Percentiles rank a stretch among this genome's conserved stretches.
Evolutionary conservation across 2,329 filamentous ascomycete genomes (phyloP).

Genomic region (Chalaropsis thielavioides): DNA sequence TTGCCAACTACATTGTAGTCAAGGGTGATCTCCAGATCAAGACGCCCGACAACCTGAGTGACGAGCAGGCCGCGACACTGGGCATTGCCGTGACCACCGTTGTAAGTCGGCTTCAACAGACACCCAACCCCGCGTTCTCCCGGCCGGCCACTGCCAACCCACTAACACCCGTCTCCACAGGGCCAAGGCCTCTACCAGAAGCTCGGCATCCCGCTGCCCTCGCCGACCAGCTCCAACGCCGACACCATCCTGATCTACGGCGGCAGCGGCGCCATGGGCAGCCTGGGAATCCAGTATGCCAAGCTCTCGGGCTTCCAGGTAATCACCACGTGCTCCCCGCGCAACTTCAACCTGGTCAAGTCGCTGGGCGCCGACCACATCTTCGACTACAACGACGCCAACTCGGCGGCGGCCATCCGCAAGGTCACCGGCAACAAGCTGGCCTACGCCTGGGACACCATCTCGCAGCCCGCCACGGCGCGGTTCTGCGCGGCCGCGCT

Average conservation of each 20-base stretch:
- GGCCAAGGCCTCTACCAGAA: constrained; percentile 36
- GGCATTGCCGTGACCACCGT: constrained; percentile 33
- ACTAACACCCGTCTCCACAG: constrained; percentile 24
- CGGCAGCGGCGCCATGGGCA: constrained; percentile 39
- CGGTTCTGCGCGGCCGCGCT: constrained; percentile 25
- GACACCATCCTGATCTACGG: constrained; percentile 28
- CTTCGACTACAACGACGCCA: constrained; percentile 32
- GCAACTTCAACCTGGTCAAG: constrained; percentile 29
- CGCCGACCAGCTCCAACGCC: constrained; percentile 24
- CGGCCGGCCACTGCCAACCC: not conserved
- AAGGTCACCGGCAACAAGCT: constrained; percentile 20
- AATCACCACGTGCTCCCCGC: constrained; percentile 27
- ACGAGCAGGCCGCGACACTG: constrained; percentile 34
- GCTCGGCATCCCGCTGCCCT: constrained; percentile 33
- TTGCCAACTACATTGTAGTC: constrained; percentile 27
- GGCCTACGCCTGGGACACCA: constrained; percentile 22
- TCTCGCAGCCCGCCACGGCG: constrained; percentile 17
- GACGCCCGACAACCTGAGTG: constrained; percentile 31
- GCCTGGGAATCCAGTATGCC: constrained; percentile 30
- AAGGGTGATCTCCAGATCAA: constrained; percentile 31
- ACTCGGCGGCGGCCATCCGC: constrained; percentile 21
- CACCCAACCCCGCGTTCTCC: not conserved
- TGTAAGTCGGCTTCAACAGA: constrained; percentile 17
- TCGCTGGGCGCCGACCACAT: constrained; percentile 32
- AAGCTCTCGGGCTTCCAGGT: constrained; percentile 28